phyloP scores from a whole-genome alignment of 2,329 filamentous ascomycete species.

The Malbranchea zuffiana region DNA sequence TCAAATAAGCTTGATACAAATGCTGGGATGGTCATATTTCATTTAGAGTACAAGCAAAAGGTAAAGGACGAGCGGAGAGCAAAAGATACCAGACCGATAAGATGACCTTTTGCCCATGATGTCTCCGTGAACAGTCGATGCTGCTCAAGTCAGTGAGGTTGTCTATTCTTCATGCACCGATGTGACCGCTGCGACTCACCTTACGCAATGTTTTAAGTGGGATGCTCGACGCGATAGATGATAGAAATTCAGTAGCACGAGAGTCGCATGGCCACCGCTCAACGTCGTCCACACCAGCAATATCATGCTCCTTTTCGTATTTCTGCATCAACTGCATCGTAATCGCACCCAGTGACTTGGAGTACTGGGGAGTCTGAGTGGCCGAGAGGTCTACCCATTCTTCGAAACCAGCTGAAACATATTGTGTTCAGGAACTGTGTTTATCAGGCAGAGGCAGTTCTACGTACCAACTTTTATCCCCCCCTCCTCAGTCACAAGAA shows the following conservation, averaged over 20 bases:
- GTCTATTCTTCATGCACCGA: too few species aligned
- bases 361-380: constrained; percentile 10
- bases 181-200: too few species aligned
- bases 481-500: constrained; percentile 20
- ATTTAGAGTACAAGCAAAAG: too few species aligned
- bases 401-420: constrained; percentile 16
- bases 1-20: too few species aligned
- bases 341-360: constrained; percentile 21
- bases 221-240: constrained; percentile 19
- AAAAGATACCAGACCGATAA: too few species aligned
- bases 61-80: too few species aligned
- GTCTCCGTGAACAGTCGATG: too few species aligned
- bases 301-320: constrained; percentile 26
- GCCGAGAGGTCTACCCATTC: constrained; percentile 11
- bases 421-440: too few species aligned
- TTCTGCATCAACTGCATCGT: constrained; percentile 28
- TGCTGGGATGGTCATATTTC: too few species aligned
- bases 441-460: constrained; percentile 8
- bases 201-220: constrained; percentile 20
- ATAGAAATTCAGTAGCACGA: constrained; percentile 25
- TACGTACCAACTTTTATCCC: constrained; percentile 21
- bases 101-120: too few species aligned
- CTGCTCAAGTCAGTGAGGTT: too few species aligned
- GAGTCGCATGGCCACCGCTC: constrained; percentile 23
- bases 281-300: constrained; percentile 24